Evolutionary conservation across 1,139 yeast species (phyloP), one percentile per base, ranked within the genome.

Genomic region (Hemisphaericaspora subhashii): DNA sequence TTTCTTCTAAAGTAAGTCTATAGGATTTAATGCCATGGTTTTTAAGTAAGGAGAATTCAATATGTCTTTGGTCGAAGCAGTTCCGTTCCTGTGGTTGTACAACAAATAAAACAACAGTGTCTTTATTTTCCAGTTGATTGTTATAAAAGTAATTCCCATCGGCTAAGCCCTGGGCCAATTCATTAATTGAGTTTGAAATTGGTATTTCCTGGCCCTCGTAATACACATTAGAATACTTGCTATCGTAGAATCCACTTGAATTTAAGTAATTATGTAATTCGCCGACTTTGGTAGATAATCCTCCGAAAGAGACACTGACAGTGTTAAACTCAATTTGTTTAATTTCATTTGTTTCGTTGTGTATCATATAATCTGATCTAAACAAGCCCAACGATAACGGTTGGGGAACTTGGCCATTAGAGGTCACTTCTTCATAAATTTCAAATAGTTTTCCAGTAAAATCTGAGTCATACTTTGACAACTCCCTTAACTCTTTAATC

Each of bases 271-370:
- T 64, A 60, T 92, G 98, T 43, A 87, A 67, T 51, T 78, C 72
- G 15, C 95, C 86, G 15, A 88, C 90, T 55, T 83, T 85, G 11
- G 88, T 62, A 1, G 96, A 84, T 39, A 92, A 71, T 0, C 95
- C 97, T 16, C 95, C 97, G 68, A 92, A 92, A 1, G 98, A 89
- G 2, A 92, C 96, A 53, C 96, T 85, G 3, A 92, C 90, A 1
- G 98, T 89, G 61, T 92, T 92, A 67, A 90, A 92, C 58, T 92
- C 99, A 38, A 92, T 90, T 61, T 94, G 98, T 57, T 90, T 90
- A 55, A 92, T 83, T 22, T 64, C 62, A 20, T 59, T 53, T 11
- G 43, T 42, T 15, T 63, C 59, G 20, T 62, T 60, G 52, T 88
- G 86, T 31, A 87, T 72, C 81, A 92, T 81, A 54, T 90, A 92